Evolutionary conservation across 2,329 filamentous ascomycete species (phyloP).

Genomic region (Polychaeton citri): DNA sequence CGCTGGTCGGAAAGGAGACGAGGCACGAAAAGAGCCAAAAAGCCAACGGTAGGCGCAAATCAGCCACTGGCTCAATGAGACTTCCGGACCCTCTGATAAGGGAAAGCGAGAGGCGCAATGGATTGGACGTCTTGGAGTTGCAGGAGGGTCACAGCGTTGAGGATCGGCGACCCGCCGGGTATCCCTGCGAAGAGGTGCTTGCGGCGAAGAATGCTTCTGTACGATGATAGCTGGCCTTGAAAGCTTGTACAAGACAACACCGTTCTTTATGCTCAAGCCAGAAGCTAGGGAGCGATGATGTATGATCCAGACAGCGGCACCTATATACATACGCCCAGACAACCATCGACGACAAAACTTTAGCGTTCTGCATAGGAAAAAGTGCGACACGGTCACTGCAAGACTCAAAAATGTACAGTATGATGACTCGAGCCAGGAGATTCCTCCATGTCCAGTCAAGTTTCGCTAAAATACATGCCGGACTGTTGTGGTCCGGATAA

Average conservation of each 20-base stretch:
- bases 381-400: too few relatives aligned
- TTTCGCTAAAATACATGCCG: too few relatives aligned
- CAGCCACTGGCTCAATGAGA: constrained; percentile 7
- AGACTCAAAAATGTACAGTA: too few relatives aligned
- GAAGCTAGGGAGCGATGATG: too few relatives aligned
- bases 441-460: too few relatives aligned
- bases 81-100: constrained; percentile 17
- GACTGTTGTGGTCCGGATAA: too few relatives aligned
- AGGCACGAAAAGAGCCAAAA: constrained; percentile 14
- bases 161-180: constrained; percentile 17
- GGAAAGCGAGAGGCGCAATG: constrained; percentile 18
- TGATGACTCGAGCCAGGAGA: too few relatives aligned
- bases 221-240: constrained; percentile 1
- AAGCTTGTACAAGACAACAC: neutral
- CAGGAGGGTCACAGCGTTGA: constrained; percentile 14
- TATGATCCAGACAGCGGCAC: too few relatives aligned
- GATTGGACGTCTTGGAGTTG: constrained; percentile 15
- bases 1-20: constrained; percentile 54
- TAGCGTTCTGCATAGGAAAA: too few relatives aligned
- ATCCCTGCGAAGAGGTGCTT: constrained; percentile 15
- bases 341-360: too few relatives aligned
- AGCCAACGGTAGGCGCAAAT: neutral
- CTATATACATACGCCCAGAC: too few relatives aligned
- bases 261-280: too few relatives aligned
- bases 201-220: constrained; percentile 13